These are phyloP conservation scores for Psilocybe tampanensis DNA, from an alignment of 768 basidiomycete genomes.

Conservation along the genomic window DNA sequence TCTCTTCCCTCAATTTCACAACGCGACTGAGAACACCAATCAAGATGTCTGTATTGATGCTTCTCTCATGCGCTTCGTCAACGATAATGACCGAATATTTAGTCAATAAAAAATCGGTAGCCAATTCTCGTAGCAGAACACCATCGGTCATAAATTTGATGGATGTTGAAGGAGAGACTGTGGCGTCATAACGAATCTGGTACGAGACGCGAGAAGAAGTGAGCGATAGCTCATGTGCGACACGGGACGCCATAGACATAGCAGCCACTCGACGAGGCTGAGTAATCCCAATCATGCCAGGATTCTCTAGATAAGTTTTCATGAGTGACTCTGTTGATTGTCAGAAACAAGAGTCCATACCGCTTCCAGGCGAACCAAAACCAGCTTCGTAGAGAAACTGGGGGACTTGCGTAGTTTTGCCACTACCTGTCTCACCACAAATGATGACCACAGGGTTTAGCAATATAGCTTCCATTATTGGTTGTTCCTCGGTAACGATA, in stretches of 20 bases:
- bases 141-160: slow-evolving; percentile 99
- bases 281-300: slow-evolving; percentile 97
- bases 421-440: slow-evolving; percentile 93
- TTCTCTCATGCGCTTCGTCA: slow-evolving; percentile 97
- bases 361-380: slow-evolving; percentile 81
- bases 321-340: slow-evolving; percentile 6
- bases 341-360: slow-evolving; percentile 41
- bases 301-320: slow-evolving; percentile 67
- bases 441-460: slow-evolving; percentile 87
- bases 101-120: slow-evolving; percentile 89
- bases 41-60: slow-evolving; percentile 97
- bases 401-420: slow-evolving; percentile 97
- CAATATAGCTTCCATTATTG: slow-evolving; percentile 89
- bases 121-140: slow-evolving; percentile 90
- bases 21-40: slow-evolving; percentile 97
- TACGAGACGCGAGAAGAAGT: slow-evolving; percentile 85
- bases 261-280: slow-evolving; percentile 98
- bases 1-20: slow-evolving; percentile 82
- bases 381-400: slow-evolving; percentile 99
- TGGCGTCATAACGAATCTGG: slow-evolving; percentile 97
- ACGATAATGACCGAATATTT: slow-evolving; percentile 95
- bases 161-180: slow-evolving; percentile 83
- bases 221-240: slow-evolving; percentile 90
- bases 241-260: slow-evolving; percentile 92
- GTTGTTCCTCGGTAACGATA: slow-evolving; percentile 91